These are phyloP conservation scores for Aspergillus persii DNA, from an alignment of 2,329 filamentous ascomycete genomes.

Conservation along the genomic window DNA sequence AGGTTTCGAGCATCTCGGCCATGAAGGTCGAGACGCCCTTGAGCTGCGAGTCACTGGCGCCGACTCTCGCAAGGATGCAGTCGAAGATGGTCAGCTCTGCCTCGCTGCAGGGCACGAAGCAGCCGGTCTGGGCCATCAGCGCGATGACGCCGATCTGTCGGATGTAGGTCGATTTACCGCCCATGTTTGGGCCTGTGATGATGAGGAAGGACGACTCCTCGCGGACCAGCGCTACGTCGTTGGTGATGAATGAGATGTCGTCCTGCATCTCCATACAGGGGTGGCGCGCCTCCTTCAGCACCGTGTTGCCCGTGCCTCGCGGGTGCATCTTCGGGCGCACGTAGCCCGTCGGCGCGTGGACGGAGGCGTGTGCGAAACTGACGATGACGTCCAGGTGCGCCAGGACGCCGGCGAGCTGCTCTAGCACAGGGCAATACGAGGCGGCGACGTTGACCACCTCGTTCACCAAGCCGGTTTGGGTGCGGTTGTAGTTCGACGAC, in stretches of 20 bases:
- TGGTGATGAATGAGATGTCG: conserved; percentile 97
- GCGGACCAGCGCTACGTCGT: conserved; percentile 80
- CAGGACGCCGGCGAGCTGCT: conserved; percentile 81
- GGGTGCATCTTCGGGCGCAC: conserved; percentile 86
- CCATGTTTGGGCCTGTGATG: conserved; percentile 98
- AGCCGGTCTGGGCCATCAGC: conserved; percentile 94
- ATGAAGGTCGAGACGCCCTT: conserved; percentile 99
- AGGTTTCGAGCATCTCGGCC: conserved; percentile 99
- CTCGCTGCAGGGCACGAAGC: conserved; percentile 87
- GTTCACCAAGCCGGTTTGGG: conserved; percentile 82
- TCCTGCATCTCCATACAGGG: conserved; percentile 99
- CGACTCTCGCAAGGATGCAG: conserved; percentile 91
- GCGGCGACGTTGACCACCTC: conserved; percentile 92
- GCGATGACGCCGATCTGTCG: conserved; percentile 96
- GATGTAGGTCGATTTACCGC: conserved; percentile 97
- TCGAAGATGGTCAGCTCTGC: conserved; percentile 96
- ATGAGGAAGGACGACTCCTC: conserved; percentile 85
- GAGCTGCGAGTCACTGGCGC: conserved; percentile 92
- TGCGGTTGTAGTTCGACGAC: conserved; percentile 91
- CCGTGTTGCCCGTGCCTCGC: conserved; percentile 81
- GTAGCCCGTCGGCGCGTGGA: conserved; percentile 89
- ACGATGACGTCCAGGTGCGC: conserved; percentile 95
- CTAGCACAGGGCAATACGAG: conserved; percentile 90
- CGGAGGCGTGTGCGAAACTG: conserved; percentile 86
- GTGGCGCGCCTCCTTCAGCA: conserved; percentile 89